Percentiles rank a stretch among this genome's conserved stretches.
These are phyloP conservation scores for Penicillium desertorum DNA, from an alignment of 495 filamentous ascomycete genomes.

Conservation along the genomic window DNA sequence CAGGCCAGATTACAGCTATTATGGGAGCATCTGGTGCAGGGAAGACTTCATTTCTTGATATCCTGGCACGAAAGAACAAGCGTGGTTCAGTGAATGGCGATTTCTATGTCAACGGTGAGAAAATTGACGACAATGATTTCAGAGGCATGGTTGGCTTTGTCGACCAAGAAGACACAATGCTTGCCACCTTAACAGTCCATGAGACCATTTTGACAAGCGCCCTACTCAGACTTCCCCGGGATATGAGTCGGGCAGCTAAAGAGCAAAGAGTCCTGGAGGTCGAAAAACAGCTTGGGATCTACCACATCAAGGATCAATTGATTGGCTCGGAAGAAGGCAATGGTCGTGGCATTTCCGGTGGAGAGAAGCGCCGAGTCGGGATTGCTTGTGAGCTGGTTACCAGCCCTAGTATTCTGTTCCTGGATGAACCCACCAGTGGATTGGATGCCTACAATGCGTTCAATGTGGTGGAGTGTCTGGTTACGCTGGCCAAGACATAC, in stretches of 20 bases:
- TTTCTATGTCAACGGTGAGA: constrained; percentile 93
- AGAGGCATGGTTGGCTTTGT: constrained; percentile 93
- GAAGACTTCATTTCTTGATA: constrained; percentile 96
- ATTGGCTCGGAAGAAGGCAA: constrained; percentile 98
- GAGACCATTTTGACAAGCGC: constrained; percentile 97
- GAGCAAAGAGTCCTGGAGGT: constrained; percentile 89
- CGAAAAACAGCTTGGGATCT: constrained; percentile 91
- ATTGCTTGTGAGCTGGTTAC: constrained; percentile 98
- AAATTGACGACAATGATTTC: constrained; percentile 80
- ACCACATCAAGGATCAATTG: constrained; percentile 85
- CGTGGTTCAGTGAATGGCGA: constrained; percentile 74
- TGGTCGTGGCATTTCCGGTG: constrained; percentile 92
- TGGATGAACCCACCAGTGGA: constrained; percentile 95
- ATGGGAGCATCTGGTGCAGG: constrained; percentile 98
- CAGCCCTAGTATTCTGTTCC: constrained; percentile 93
- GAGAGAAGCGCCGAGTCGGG: constrained; percentile 92
- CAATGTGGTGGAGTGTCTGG: constrained; percentile 94
- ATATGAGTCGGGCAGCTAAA: constrained; percentile 85
- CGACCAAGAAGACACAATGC: constrained; percentile 97
- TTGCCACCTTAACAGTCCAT: constrained; percentile 94
- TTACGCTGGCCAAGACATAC: constrained; percentile 92
- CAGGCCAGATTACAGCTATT: constrained; percentile 91
- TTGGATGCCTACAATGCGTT: constrained; percentile 95
- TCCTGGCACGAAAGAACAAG: constrained; percentile 97
- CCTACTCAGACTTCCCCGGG: constrained; percentile 79